Evolutionary conservation across 805 yeast genomes (phyloP).

Genomic region (Grigorovia jiainica): DNA sequence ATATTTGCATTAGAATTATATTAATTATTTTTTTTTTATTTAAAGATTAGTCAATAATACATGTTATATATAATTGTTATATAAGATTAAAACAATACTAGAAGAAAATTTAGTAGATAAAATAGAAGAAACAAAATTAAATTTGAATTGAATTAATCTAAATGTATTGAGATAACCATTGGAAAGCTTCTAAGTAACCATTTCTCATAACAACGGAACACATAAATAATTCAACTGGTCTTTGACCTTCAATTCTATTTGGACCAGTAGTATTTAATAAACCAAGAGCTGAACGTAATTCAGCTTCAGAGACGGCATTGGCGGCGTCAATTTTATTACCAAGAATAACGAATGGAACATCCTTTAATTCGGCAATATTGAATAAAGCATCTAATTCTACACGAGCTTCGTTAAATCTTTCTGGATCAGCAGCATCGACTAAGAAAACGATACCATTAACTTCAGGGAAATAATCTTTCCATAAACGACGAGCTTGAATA

Average conservation of each 20-base stretch:
- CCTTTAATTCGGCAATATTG: slow-evolving; percentile 80
- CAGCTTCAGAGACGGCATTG: slow-evolving; percentile 89
- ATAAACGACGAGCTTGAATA: slow-evolving; percentile 95
- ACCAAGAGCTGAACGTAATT: slow-evolving; percentile 83
- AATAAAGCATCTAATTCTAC: slow-evolving; percentile 90
- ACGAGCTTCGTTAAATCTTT: slow-evolving; percentile 88
- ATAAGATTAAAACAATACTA: not conserved
- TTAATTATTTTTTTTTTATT: too few relatives aligned
- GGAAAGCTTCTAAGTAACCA: slow-evolving; percentile 97
- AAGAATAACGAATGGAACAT: slow-evolving; percentile 85
- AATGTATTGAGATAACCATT: slow-evolving; percentile 95
- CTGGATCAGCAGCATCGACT: slow-evolving; percentile 95
- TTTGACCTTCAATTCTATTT: slow-evolving; percentile 54
- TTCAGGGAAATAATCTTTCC: slow-evolving; percentile 99
- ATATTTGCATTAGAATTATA: too few relatives aligned
- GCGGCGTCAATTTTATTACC: slow-evolving; percentile 97
- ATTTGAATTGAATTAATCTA: slow-evolving; percentile 25
- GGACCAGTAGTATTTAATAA: slow-evolving; percentile 86
- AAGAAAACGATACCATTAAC: slow-evolving; percentile 94
- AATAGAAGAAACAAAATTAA: not conserved
- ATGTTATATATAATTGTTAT: not conserved
- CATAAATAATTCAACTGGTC: slow-evolving; percentile 96
- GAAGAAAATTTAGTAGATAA: not conserved
- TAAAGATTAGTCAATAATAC: not conserved
- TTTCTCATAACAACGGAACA: slow-evolving; percentile 97